Base-by-base conservation (phyloP, 306 rosid species). In the Acacia melanoxylon region DNA sequence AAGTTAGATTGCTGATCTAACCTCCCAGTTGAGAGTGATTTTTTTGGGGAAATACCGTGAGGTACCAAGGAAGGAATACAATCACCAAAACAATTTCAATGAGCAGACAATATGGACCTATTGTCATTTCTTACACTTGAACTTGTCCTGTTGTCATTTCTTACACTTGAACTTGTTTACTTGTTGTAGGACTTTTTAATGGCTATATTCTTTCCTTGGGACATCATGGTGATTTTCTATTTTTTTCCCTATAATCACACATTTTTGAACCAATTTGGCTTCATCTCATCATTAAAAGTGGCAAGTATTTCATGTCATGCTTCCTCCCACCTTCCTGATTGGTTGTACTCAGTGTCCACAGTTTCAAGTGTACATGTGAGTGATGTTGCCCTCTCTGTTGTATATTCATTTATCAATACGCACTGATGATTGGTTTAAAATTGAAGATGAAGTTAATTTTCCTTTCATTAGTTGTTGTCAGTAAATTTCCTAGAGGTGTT, bases 331-430 rank as follows among this genome's bases (percentile, higher is more conserved):
- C 54, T 20, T 24, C 58, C 48, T 16, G 29, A 65, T 68, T 52
- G 54, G 81, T 37, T 75, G 77, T 65, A 46, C 31, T 68, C 74
- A 19, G 10, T 80, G 37, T 41, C 75, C 41, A 42, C 27, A 27
- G 79, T 76, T 11, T 68, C 2, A 68, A 70, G 83, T 56, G 79
- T 80, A 68, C 44, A 25, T 13, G 69, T 35, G 5, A 35, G 40
- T 35, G 40, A 35, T 35, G 40, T 49, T 44, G 65, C 65, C 77
- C 12, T 74, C 70, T 68, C 29, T 72, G 20, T 56, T 75, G 25
- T 29, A 71, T 76, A 66, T 67, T 82, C 86, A 79, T 67, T 87
- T 76, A 75, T 87, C 80, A 67, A 82, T 72, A 40, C 72, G 24
- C 1, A 22, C 5, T 15, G 71, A 72, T 13, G 65, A 72, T 68